Evolutionary conservation across 129 eudicot genomes (phyloP).

Genomic region (Artemisia annua): DNA sequence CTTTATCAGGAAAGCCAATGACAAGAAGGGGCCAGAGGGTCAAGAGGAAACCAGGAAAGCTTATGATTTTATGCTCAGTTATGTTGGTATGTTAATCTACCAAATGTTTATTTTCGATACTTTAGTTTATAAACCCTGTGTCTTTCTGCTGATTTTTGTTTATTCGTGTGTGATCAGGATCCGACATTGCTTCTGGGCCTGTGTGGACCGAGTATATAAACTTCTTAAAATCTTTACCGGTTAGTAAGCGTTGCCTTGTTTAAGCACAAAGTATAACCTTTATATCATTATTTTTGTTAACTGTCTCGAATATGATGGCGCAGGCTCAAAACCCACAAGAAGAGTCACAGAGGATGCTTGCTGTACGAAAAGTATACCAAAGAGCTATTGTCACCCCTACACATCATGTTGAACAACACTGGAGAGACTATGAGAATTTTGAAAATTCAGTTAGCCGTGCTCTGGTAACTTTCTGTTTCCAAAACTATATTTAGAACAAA

Average conservation of each 20-base stretch:
- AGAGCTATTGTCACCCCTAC: constrained; percentile 92
- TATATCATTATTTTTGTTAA: constrained; percentile 7
- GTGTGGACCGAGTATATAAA: constrained; percentile 94
- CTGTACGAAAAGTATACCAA: constrained; percentile 82
- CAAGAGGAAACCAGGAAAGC: constrained; percentile 98
- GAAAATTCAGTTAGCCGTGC: constrained; percentile 99
- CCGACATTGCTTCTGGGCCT: constrained; percentile 94
- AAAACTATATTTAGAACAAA: constrained; percentile 10
- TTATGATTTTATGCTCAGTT: constrained; percentile 84
- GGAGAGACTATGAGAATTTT: constrained; percentile 98
- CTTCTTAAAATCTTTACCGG: constrained; percentile 81
- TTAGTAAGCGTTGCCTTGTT: constrained; percentile 30
- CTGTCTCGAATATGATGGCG: constrained; percentile 23
- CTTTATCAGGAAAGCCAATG: constrained; percentile 89
- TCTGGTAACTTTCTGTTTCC: constrained; percentile 56
- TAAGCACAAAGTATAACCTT: background rate
- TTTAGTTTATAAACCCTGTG: too few species aligned
- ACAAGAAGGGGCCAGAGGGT: constrained; percentile 92
- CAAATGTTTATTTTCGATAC: background rate
- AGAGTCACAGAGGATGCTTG: constrained; percentile 88
- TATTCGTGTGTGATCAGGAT: constrained; percentile 50
- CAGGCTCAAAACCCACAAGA: constrained; percentile 85
- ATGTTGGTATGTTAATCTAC: constrained; percentile 64
- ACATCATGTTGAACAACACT: constrained; percentile 94
- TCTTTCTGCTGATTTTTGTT: background rate